A percentile compares a stretch with the other conserved stretches of the same genome.
Evolutionary conservation across 1,139 yeast species (phyloP).

Genomic region (Geotrichum restrictum): DNA sequence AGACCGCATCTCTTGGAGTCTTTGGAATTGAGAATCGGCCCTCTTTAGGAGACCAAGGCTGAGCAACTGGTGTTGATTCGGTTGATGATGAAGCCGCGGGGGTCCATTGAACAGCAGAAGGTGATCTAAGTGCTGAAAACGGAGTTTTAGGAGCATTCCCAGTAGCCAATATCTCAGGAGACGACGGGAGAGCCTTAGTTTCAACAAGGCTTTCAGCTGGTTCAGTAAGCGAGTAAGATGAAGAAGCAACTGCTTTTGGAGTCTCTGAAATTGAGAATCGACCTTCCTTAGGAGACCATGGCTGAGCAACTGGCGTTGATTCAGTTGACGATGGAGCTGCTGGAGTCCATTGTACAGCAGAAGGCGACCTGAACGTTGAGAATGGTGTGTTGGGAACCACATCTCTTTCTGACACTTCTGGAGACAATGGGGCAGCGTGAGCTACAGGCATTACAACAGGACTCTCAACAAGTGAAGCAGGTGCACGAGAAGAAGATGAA

Average conservation of each 20-base stretch:
- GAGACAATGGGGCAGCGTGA: too few relatives aligned
- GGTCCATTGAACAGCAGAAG: slow-evolving; percentile 7
- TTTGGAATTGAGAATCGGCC: background rate
- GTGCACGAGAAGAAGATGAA: too few relatives aligned
- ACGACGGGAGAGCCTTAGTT: background rate
- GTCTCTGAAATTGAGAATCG: background rate
- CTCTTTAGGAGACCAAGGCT: slow-evolving; percentile 10
- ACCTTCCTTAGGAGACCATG: slow-evolving; percentile 9
- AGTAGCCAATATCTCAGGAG: background rate
- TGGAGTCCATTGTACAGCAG: slow-evolving; percentile 3
- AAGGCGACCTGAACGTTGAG: background rate
- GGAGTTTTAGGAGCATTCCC: background rate
- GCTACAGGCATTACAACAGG: too few relatives aligned
- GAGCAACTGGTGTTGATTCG: slow-evolving; percentile 4
- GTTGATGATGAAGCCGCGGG: slow-evolving; percentile 10
- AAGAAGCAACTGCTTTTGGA: too few relatives aligned
- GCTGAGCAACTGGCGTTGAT: slow-evolving; percentile 4
- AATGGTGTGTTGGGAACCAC: background rate
- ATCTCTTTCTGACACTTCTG: too few relatives aligned
- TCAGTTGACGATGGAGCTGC: slow-evolving; percentile 7
- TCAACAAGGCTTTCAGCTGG: background rate
- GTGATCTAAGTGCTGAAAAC: background rate
- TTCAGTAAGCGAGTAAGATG: background rate
- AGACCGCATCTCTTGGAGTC: background rate
- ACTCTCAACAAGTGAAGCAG: too few relatives aligned